A percentile compares a stretch with the other conserved stretches of the same genome.
Conservation (phyloP, 352 stramenopile genomes). For the Pythium sp. region DNA sequence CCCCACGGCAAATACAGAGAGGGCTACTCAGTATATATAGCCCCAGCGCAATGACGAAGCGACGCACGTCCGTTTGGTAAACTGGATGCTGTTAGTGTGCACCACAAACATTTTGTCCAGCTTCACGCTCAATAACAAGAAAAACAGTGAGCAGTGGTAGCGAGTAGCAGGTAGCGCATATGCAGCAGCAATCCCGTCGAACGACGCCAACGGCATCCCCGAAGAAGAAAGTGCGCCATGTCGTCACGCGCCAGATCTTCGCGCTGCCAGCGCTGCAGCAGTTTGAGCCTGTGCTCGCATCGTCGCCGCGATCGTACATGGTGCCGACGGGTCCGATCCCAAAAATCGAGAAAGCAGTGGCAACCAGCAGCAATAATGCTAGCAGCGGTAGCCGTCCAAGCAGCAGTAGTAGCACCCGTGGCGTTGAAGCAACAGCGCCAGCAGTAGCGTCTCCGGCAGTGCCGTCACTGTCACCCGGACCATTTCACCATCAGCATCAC, state of each 20-base stretch:
- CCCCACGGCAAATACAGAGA: neutral
- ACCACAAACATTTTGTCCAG: neutral
- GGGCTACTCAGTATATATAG: neutral
- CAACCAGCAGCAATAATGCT: neutral
- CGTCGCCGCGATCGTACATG: conserved; percentile 34
- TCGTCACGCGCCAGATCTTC: conserved; percentile 39
- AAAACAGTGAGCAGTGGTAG: neutral
- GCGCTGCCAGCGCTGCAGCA: conserved; percentile 57
- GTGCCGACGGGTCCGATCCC: conserved; percentile 13
- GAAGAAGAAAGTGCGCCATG: conserved; percentile 38
- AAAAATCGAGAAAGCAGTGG: conserved; percentile 11
- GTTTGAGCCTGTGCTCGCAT: conserved; percentile 56
- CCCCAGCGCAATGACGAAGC: neutral
- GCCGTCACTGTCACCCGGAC: neutral
- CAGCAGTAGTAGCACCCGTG: neutral
- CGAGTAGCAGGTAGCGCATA: neutral
- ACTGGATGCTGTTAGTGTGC: neutral
- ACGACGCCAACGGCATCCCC: conserved; percentile 24
- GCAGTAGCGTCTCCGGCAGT: neutral
- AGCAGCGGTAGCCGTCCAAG: neutral
- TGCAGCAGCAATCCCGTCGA: conserved; percentile 18
- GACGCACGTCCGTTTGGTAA: neutral
- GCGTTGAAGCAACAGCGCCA: neutral
- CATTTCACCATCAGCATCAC: conserved; percentile 1
- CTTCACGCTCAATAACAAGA: neutral